Evolutionary conservation across 129 eudicot species (phyloP).

Genomic region (Heracleum sosnowskyi): DNA sequence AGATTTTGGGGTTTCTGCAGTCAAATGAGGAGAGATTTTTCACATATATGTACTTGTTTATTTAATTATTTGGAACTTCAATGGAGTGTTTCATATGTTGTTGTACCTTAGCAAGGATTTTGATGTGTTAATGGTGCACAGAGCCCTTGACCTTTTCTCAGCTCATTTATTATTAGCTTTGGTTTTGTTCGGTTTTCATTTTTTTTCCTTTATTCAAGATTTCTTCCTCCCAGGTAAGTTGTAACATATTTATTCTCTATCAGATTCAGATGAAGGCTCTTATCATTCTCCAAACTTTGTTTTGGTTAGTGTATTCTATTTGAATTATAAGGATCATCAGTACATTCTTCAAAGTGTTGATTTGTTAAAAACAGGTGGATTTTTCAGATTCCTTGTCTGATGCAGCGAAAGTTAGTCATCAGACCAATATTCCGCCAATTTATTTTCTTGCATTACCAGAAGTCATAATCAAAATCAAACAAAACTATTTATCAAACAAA

Average conservation of each 20-base stretch:
- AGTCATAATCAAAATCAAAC: no score
- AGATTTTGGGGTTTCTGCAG: background rate
- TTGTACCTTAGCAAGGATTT: background rate
- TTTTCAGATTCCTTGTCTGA: no score
- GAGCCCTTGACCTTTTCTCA: background rate
- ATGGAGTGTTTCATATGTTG: background rate
- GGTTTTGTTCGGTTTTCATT: background rate
- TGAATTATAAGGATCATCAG: background rate
- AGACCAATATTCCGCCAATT: no score
- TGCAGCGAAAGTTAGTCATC: no score
- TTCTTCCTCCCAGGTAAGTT: background rate
- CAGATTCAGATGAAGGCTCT: background rate
- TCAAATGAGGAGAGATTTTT: background rate
- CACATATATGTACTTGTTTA: background rate
- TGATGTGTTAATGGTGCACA: background rate
- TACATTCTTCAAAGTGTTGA: no score
- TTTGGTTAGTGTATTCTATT: background rate
- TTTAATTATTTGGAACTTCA: background rate
- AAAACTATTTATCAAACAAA: no score
- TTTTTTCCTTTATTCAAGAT: background rate
- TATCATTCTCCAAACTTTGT: background rate
- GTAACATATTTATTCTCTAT: background rate
- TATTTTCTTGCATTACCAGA: no score
- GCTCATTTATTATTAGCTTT: background rate
- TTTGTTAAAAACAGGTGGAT: no score